These are phyloP conservation scores for Cucurbita argyrosperma DNA, from an alignment of 306 rosid species.

Conservation along the genomic window DNA sequence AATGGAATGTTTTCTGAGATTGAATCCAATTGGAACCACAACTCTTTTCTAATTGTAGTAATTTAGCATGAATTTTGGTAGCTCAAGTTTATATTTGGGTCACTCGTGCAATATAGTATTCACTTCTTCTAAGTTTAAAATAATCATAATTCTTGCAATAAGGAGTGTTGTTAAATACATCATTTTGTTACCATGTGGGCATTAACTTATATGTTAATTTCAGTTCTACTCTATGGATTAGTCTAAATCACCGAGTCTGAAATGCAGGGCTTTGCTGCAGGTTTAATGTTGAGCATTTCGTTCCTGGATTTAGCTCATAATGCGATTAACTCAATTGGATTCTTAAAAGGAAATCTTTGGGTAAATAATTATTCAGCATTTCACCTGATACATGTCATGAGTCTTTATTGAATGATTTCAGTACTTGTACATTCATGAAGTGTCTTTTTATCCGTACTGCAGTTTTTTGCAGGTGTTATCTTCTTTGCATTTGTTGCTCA, in stretches of 20 bases:
- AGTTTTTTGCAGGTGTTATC: slow-evolving; percentile 91
- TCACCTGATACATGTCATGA: background rate
- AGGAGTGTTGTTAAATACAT: background rate
- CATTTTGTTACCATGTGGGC: background rate
- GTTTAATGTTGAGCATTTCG: slow-evolving; percentile 90
- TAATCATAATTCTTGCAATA: background rate
- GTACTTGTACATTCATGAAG: background rate
- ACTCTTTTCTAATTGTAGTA: background rate
- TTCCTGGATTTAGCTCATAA: slow-evolving; percentile 97
- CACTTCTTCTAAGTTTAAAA: background rate
- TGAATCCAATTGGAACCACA: background rate
- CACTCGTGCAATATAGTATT: background rate
- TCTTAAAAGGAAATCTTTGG: slow-evolving; percentile 90
- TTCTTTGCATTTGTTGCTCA: slow-evolving; percentile 67
- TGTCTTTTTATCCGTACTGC: slow-evolving; percentile 13
- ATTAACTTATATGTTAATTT: background rate
- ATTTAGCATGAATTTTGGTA: background rate
- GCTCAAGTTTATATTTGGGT: background rate
- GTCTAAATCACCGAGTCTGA: slow-evolving; percentile 3
- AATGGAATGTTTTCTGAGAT: background rate
- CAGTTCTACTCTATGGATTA: background rate
- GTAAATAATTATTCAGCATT: slow-evolving; percentile 22
- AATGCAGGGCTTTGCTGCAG: slow-evolving; percentile 89
- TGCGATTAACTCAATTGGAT: slow-evolving; percentile 84
- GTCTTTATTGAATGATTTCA: background rate